phyloP scores from a whole-genome alignment of 495 filamentous ascomycete species.

The Daldinia childiae region DNA sequence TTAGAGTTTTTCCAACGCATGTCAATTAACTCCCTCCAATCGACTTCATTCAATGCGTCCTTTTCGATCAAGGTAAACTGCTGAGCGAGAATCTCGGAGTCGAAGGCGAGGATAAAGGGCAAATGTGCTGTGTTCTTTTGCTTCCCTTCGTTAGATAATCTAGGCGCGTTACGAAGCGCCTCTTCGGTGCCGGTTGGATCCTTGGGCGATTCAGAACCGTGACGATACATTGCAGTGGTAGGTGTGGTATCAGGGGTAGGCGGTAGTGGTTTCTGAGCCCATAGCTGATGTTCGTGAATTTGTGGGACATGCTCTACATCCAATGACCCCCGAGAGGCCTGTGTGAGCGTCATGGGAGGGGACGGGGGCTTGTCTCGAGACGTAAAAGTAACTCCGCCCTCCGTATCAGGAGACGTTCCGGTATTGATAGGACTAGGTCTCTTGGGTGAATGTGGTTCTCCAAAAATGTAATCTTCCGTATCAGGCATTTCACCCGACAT shows the following conservation, averaged over 20 bases:
- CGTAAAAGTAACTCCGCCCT: slow-evolving; percentile 14
- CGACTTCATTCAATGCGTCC: slow-evolving; percentile 93
- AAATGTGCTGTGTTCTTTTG: slow-evolving; percentile 68
- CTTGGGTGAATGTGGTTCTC: slow-evolving; percentile 42
- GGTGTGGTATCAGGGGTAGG: slow-evolving; percentile 64
- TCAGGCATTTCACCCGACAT: slow-evolving; percentile 74
- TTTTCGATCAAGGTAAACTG: slow-evolving; percentile 97
- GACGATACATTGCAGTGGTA: slow-evolving; percentile 47
- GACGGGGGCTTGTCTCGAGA: slow-evolving; percentile 69
- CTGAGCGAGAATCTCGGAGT: slow-evolving; percentile 88
- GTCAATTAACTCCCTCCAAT: slow-evolving; percentile 97
- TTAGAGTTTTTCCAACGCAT: slow-evolving; percentile 85
- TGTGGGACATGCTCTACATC: slow-evolving; percentile 47
- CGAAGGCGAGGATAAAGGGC: slow-evolving; percentile 91
- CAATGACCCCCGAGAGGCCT: slow-evolving; percentile 62
- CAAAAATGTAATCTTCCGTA: slow-evolving; percentile 54
- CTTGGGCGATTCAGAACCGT: slow-evolving; percentile 42
- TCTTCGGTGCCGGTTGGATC: slow-evolving; percentile 54
- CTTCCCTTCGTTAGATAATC: slow-evolving; percentile 41
- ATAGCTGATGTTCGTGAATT: slow-evolving; percentile 54
- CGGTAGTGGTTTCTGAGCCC: slow-evolving; percentile 58
- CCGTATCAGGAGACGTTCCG: slow-evolving; percentile 47
- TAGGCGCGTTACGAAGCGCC: slow-evolving; percentile 50
- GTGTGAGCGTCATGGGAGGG: slow-evolving; percentile 77
- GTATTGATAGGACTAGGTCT: slow-evolving; percentile 39